A percentile compares a stretch with the other conserved stretches of the same genome.
Evolutionary conservation across 2,329 filamentous ascomycete genomes (phyloP).

Genomic region (Penicillium verrucosum): DNA sequence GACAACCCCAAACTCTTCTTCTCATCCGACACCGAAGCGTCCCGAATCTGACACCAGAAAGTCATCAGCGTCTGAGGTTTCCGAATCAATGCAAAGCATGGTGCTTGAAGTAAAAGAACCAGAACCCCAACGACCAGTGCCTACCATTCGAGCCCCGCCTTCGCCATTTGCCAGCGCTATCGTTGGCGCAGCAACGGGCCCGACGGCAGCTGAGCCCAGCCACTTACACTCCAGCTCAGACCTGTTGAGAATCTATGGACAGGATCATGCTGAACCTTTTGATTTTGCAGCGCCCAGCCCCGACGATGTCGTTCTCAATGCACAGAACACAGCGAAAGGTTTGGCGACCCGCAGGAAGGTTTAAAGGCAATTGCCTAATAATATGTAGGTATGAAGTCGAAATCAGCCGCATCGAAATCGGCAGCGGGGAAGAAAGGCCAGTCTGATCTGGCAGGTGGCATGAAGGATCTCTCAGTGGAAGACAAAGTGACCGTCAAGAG

Average conservation of each 20-base stretch:
- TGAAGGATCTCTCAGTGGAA: conserved; percentile 50
- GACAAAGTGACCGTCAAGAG: conserved; percentile 55
- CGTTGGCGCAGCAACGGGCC: conserved; percentile 30
- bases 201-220: conserved; percentile 32
- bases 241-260: conserved; percentile 38
- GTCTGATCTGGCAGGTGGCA: conserved; percentile 46
- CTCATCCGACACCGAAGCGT: conserved; percentile 19
- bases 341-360: conserved; percentile 51
- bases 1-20: conserved; percentile 16
- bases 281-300: conserved; percentile 83
- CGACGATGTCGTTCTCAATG: conserved; percentile 82
- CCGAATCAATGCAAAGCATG: not conserved
- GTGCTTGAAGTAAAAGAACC: conserved; percentile 8
- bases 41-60: conserved; percentile 19
- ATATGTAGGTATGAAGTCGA: conserved; percentile 45
- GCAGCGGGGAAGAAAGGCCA: conserved; percentile 42
- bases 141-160: conserved; percentile 44
- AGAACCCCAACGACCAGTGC: conserved; percentile 14
- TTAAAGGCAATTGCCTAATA: conserved; percentile 37
- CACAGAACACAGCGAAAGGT: conserved; percentile 75
- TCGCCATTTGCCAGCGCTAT: conserved; percentile 52
- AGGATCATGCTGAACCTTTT: conserved; percentile 44
- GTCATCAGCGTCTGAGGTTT: conserved; percentile 1
- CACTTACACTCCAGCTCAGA: conserved; percentile 33
- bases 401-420: conserved; percentile 41